Percentiles rank a stretch among this genome's conserved stretches.
These are phyloP conservation scores for Aspergillus sp. DNA, from an alignment of 2,329 filamentous ascomycete species.

Conservation along the genomic window DNA sequence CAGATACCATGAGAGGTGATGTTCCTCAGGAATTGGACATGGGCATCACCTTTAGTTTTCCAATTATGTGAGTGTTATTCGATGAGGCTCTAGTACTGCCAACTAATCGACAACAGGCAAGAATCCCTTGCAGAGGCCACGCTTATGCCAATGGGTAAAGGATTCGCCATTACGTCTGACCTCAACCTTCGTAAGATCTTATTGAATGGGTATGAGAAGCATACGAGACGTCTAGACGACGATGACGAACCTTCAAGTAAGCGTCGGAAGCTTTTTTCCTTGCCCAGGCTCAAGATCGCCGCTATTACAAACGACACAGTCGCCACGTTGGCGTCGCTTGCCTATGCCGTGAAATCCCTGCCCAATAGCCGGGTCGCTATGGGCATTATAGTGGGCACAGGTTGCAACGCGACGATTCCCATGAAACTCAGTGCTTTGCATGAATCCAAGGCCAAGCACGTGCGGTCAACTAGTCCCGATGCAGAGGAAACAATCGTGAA, in stretches of 20 bases:
- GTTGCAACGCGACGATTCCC: constrained; percentile 73
- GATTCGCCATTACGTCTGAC: constrained; percentile 51
- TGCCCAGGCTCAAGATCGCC: constrained; percentile 63
- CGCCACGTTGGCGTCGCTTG: constrained; percentile 69
- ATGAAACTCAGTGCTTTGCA: constrained; percentile 59
- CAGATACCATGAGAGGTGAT: constrained; percentile 31
- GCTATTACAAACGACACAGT: constrained; percentile 80
- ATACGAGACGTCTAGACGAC: constrained; percentile 36
- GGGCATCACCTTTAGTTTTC: constrained; percentile 46
- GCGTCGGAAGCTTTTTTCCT: constrained; percentile 38
- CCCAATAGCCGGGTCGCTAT: constrained; percentile 62
- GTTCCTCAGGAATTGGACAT: constrained; percentile 42
- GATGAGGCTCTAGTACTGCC: neutral
- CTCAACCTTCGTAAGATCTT: constrained; percentile 50
- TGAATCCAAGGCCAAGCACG: constrained; percentile 51
- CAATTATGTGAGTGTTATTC: constrained; percentile 40
- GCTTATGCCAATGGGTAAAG: constrained; percentile 53
- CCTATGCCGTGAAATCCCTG: constrained; percentile 60
- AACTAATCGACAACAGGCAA: constrained; percentile 33
- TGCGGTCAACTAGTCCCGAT: constrained; percentile 42
- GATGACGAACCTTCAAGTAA: constrained; percentile 36
- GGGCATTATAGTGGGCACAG: constrained; percentile 75
- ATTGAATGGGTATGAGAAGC: constrained; percentile 48
- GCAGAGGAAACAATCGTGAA: constrained; percentile 68
- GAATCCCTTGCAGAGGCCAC: constrained; percentile 49